Conservation (phyloP, 1,284 basidiomycete species). For the Ganoderma leucocontextum region DNA sequence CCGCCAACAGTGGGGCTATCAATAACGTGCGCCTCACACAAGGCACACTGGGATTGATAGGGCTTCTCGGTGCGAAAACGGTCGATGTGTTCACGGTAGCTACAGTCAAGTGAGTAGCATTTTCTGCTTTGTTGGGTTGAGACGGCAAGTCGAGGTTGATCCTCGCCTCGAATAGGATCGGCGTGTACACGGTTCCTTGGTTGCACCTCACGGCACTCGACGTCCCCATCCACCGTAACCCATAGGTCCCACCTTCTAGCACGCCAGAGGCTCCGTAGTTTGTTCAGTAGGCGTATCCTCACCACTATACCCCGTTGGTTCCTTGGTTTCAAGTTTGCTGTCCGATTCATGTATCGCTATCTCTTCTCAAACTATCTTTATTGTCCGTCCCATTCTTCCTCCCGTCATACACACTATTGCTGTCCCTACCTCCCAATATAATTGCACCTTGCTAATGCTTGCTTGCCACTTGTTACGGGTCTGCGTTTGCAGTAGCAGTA, state of each 20-base stretch:
- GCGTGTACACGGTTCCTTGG: conserved; percentile 26
- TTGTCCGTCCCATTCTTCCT: no score
- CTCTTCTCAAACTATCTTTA: background rate
- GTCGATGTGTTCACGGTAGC: conserved; percentile 61
- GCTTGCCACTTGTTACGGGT: no score
- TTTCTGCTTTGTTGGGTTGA: background rate
- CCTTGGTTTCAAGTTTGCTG: background rate
- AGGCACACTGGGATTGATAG: conserved; percentile 60
- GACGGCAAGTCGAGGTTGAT: background rate
- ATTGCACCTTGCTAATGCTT: no score
- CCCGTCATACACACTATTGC: no score
- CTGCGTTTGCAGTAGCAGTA: no score
- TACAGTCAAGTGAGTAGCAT: conserved; percentile 47
- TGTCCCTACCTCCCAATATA: no score
- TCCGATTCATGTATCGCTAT: no score
- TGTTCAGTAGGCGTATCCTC: background rate
- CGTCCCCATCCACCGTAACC: background rate
- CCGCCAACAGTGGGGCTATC: conserved; percentile 64
- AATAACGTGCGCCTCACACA: conserved; percentile 63
- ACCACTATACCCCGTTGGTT: background rate
- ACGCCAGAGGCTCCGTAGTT: background rate
- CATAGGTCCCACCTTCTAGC: background rate
- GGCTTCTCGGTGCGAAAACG: conserved; percentile 58
- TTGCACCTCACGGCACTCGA: conserved; percentile 25
- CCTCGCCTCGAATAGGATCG: background rate